Evolutionary conservation across 1,284 basidiomycete species (phyloP), one percentile per base, ranked within the genome.

Genomic region (Limonomyces culmigenus): DNA sequence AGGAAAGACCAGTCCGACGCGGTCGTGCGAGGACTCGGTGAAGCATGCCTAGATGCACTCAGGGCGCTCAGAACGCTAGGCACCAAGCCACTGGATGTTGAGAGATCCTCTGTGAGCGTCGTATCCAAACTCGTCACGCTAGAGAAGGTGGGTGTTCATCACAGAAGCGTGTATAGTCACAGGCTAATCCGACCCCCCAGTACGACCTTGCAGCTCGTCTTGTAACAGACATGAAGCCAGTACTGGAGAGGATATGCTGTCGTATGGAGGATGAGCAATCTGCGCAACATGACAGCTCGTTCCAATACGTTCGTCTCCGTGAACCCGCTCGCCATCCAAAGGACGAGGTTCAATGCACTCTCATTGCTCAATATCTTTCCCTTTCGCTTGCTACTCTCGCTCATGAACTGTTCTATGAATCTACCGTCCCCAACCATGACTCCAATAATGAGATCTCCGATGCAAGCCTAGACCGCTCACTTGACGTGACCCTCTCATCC

Each of bases 31-130:
- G n/a, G n/a, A n/a, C n/a, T n/a, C n/a, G n/a, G n/a, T n/a, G n/a
- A n/a, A n/a, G n/a, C n/a, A n/a, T n/a, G n/a, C n/a, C n/a, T n/a
- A n/a, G n/a, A n/a, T n/a, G n/a, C n/a, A n/a, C n/a, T n/a, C n/a
- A n/a, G n/a, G n/a, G n/a, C n/a, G n/a, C n/a, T n/a, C n/a, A n/a
- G n/a, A n/a, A n/a, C n/a, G n/a, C n/a, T n/a, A n/a, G n/a, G n/a
- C n/a, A n/a, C n/a, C n/a, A n/a, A n/a, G n/a, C n/a, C n/a, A n/a
- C 23, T 27, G 13, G 74, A 84, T 44, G 62, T 81, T 3, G 83
- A 85, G 51, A 62, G 74, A 29, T 77, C 76, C 0, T 78, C 75
- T 1, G 64, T 63, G 35, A 74, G 70, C 41, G 53, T 83, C 3
- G 48, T 70, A 4, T 70, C 67, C 8, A 83, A 80, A 47, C 52